Percentiles rank a stretch among this genome's conserved stretches.
Conservation (phyloP, 495 filamentous ascomycete species). For the Monascus purpureus region DNA sequence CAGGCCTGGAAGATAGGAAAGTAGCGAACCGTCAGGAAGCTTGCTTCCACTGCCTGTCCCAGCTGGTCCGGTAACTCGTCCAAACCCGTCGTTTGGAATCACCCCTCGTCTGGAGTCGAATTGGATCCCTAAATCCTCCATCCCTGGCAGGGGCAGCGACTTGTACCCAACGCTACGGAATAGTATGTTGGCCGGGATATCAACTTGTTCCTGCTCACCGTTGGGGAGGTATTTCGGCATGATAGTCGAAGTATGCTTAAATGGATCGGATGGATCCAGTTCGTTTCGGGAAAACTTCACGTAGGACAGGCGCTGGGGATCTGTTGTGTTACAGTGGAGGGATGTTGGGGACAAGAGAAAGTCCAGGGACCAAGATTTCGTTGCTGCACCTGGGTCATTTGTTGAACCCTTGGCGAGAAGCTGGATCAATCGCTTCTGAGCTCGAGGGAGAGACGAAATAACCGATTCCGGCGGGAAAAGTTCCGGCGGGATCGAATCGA, state of each 20-base stretch:
- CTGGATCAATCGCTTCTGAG: conserved; percentile 63
- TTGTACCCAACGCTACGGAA: conserved; percentile 93
- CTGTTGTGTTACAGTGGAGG: conserved; percentile 40
- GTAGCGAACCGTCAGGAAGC: conserved; percentile 22
- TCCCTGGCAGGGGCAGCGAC: conserved; percentile 59
- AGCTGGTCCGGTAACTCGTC: conserved; percentile 44
- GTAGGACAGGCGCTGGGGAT: conserved; percentile 35
- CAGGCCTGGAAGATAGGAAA: conserved; percentile 53
- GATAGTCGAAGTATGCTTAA: conserved; percentile 28
- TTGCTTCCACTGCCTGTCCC: conserved; percentile 9
- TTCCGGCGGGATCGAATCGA: conserved; percentile 50
- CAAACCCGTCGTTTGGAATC: conserved; percentile 73
- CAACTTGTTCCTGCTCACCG: conserved; percentile 34
- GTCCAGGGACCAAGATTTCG: conserved; percentile 68
- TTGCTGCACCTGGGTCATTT: conserved; percentile 25
- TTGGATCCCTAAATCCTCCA: conserved; percentile 60
- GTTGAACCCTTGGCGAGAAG: conserved; percentile 61
- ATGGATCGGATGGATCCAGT: conserved; percentile 31
- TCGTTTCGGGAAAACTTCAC: conserved; percentile 55
- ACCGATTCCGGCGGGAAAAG: conserved; percentile 46
- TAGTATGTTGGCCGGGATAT: conserved; percentile 46
- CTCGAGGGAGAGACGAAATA: conserved; percentile 50
- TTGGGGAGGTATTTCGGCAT: conserved; percentile 20
- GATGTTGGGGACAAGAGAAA: conserved; percentile 64
- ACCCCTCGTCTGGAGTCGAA: conserved; percentile 63